These are phyloP conservation scores for Venturia effusa DNA, from an alignment of 2,329 filamentous ascomycete species.

Conservation along the genomic window DNA sequence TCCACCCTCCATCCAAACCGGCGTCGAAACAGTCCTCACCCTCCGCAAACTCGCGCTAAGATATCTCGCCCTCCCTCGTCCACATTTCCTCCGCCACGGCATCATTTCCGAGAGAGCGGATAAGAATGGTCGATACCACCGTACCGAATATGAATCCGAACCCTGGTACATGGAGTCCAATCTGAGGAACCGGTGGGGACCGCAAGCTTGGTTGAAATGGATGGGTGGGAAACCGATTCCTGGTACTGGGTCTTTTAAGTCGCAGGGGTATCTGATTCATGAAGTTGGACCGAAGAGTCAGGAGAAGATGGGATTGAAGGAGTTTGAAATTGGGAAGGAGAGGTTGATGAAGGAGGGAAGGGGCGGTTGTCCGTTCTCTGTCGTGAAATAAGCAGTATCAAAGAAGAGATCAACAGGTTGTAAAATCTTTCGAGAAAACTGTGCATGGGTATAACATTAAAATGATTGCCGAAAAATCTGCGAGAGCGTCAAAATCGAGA, in stretches of 20 bases:
- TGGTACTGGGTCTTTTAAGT: conserved; percentile 34
- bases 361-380: conserved; percentile 22
- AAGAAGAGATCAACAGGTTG: too few relatives aligned
- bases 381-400: background rate
- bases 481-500: background rate
- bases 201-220: conserved; percentile 39
- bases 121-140: conserved; percentile 40
- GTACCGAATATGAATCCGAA: conserved; percentile 45
- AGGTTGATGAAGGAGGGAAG: conserved; percentile 18
- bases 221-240: conserved; percentile 36
- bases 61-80: conserved; percentile 50
- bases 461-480: too few relatives aligned
- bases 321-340: conserved; percentile 19
- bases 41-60: conserved; percentile 46
- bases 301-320: conserved; percentile 33
- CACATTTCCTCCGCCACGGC: conserved; percentile 26
- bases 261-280: conserved; percentile 42
- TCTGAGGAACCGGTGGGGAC: conserved; percentile 53
- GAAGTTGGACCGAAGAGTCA: conserved; percentile 53
- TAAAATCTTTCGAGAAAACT: too few relatives aligned
- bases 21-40: conserved; percentile 37
- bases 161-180: conserved; percentile 50
- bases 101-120: conserved; percentile 38
- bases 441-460: too few relatives aligned
- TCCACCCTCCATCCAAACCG: conserved; percentile 21